A percentile compares a stretch with the other conserved stretches of the same genome.
Evolutionary conservation across 2,329 filamentous ascomycete species (phyloP).

Genomic region (Mariannaea elegans): DNA sequence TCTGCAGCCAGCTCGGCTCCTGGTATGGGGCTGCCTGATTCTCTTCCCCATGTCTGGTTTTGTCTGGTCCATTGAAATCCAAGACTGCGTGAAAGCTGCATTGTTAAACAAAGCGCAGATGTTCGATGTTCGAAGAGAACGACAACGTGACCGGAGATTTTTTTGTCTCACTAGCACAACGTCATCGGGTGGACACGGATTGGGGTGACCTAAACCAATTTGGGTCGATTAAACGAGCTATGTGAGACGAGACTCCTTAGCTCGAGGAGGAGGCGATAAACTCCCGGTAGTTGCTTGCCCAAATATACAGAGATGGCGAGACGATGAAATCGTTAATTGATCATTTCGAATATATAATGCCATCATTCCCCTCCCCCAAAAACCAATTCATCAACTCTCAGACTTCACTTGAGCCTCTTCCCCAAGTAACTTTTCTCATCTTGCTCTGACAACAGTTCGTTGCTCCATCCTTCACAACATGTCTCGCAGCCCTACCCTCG

Average conservation of each 20-base stretch:
- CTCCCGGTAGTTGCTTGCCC: slow-evolving; percentile 1
- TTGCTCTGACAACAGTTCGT: neutral
- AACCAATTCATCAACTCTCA: no score
- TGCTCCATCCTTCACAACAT: slow-evolving; percentile 18
- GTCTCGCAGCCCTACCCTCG: slow-evolving; percentile 42
- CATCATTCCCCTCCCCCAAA: neutral
- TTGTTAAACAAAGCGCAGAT: neutral
- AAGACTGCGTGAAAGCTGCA: no score
- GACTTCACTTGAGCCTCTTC: neutral
- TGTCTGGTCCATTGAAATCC: slow-evolving; percentile 10
- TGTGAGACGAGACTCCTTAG: neutral
- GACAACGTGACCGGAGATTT: neutral
- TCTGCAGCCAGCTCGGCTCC: slow-evolving; percentile 19
- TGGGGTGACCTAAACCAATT: slow-evolving; percentile 27
- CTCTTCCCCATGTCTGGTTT: neutral
- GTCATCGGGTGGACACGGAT: neutral
- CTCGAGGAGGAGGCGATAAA: slow-evolving; percentile 11
- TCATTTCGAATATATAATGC: neutral
- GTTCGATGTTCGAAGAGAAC: neutral
- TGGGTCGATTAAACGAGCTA: slow-evolving; percentile 33
- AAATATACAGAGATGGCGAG: neutral
- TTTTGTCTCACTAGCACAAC: neutral
- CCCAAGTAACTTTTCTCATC: neutral
- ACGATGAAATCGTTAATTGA: neutral
- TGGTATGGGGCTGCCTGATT: slow-evolving; percentile 15